Evolutionary conservation across 108 stramenopile genomes (phyloP).

Genomic region (Nitzschia palea): DNA sequence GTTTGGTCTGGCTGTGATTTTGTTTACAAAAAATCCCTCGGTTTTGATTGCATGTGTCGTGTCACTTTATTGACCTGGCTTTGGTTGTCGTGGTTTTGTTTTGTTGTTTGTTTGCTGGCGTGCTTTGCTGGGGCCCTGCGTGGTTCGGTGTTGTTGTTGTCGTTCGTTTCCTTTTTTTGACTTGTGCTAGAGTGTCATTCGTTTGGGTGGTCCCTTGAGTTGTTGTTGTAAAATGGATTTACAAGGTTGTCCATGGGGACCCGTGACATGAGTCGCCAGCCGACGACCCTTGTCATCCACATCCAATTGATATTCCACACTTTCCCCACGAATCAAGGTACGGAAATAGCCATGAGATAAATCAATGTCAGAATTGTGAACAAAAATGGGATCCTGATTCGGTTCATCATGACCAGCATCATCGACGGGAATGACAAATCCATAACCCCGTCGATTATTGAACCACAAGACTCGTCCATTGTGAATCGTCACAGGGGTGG

Average conservation of each 20-base stretch:
- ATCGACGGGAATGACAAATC: constrained; percentile 47
- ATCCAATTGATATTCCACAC: constrained; percentile 58
- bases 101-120: too few species aligned
- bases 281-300: constrained; percentile 36
- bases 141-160: background rate
- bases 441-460: constrained; percentile 56
- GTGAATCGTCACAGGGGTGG: background rate
- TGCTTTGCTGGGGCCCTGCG: too few species aligned
- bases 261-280: constrained; percentile 70
- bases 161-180: background rate
- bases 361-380: constrained; percentile 41
- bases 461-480: constrained; percentile 48
- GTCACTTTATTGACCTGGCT: background rate
- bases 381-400: constrained; percentile 34
- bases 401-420: constrained; percentile 10
- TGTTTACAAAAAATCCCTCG: too few species aligned
- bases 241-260: constrained; percentile 68
- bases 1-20: too few species aligned
- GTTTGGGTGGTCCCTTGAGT: too few species aligned
- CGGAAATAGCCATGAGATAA: constrained; percentile 6
- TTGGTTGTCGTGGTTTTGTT: too few species aligned
- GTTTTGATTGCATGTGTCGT: too few species aligned
- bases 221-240: constrained; percentile 12
- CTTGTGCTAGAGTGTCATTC: too few species aligned
- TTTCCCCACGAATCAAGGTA: constrained; percentile 40